These are phyloP conservation scores for Boletus vermiculosoides DNA, from an alignment of 768 basidiomycete species.

Conservation along the genomic window DNA sequence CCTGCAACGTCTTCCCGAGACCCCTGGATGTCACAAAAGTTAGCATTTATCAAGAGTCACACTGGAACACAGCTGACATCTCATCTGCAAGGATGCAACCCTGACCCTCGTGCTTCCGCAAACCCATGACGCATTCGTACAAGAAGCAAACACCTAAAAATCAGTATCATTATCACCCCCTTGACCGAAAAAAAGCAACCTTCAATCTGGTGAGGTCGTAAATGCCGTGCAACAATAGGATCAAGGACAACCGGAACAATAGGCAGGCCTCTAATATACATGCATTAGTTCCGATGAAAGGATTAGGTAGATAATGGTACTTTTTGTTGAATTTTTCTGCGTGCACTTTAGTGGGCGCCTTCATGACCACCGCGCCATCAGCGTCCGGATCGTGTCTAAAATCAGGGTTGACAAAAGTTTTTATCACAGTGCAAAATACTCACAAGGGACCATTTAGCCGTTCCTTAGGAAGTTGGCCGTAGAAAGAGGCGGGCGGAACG, in stretches of 20 bases:
- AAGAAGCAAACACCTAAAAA: slow-evolving; percentile 75
- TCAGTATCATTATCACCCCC: not conserved
- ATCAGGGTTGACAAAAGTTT: not conserved
- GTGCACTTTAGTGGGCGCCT: slow-evolving; percentile 66
- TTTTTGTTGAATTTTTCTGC: slow-evolving; percentile 67
- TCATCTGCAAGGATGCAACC: slow-evolving; percentile 98
- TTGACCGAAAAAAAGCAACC: slow-evolving; percentile 41
- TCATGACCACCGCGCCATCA: slow-evolving; percentile 85
- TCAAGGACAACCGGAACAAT: slow-evolving; percentile 87
- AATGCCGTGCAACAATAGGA: slow-evolving; percentile 69
- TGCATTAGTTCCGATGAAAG: slow-evolving; percentile 1
- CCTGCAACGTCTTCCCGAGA: slow-evolving; percentile 94
- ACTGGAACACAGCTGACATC: slow-evolving; percentile 52
- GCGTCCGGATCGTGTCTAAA: slow-evolving; percentile 73
- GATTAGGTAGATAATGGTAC: slow-evolving; percentile 36
- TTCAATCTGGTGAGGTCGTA: slow-evolving; percentile 90
- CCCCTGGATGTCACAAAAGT: slow-evolving; percentile 56
- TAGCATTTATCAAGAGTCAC: slow-evolving; percentile 4
- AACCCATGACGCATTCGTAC: slow-evolving; percentile 95
- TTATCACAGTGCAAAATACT: not conserved
- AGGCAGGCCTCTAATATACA: slow-evolving; percentile 49
- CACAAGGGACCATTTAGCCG: slow-evolving; percentile 27
- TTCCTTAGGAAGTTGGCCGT: slow-evolving; percentile 41
- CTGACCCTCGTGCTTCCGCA: slow-evolving; percentile 85
- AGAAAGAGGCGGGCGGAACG: slow-evolving; percentile 62